Evolutionary conservation across 192 early-diverging fungal species (phyloP).

Genomic region (Hyaloraphidium curvatum): DNA sequence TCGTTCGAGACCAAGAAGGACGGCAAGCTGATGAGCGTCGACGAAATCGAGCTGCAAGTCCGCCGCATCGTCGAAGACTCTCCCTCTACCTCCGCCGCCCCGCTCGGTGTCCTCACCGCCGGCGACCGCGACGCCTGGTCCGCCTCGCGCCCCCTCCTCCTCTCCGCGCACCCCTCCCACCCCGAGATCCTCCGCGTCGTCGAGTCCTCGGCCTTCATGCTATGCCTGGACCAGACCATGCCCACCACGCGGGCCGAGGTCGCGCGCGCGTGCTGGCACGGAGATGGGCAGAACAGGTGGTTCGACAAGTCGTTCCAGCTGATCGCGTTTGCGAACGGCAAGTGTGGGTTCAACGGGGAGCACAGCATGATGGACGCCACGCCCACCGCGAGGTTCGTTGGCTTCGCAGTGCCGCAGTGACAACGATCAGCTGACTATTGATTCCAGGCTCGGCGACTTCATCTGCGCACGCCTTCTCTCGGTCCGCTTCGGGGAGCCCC

Average conservation of each 20-base stretch:
- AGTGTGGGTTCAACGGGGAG: slow-evolving; percentile 87
- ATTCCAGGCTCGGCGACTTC: too few relatives aligned
- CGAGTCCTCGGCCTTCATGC: slow-evolving; percentile 66
- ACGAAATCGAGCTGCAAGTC: slow-evolving; percentile 51
- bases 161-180: slow-evolving; percentile 47
- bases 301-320: slow-evolving; percentile 96
- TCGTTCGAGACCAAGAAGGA: slow-evolving; percentile 47
- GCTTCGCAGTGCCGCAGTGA: too few relatives aligned
- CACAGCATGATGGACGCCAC: slow-evolving; percentile 81
- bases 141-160: slow-evolving; percentile 43
- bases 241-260: slow-evolving; percentile 80
- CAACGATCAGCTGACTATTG: too few relatives aligned
- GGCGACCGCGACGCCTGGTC: slow-evolving; percentile 90
- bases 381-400: slow-evolving; percentile 20
- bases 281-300: slow-evolving; percentile 90
- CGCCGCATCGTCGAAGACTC: slow-evolving; percentile 11
- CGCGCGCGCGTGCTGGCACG: slow-evolving; percentile 74
- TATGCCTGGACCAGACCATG: slow-evolving; percentile 73
- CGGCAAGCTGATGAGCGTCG: slow-evolving; percentile 60
- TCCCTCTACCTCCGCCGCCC: slow-evolving; percentile 26
- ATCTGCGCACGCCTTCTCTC: too few relatives aligned
- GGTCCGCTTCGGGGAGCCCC: slow-evolving; percentile 48
- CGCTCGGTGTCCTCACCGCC: slow-evolving; percentile 76
- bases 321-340: slow-evolving; percentile 92
- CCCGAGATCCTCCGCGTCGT: slow-evolving; percentile 54